Conservation (phyloP, 2,329 filamentous ascomycete species). For the Clonostachys rosea region DNA sequence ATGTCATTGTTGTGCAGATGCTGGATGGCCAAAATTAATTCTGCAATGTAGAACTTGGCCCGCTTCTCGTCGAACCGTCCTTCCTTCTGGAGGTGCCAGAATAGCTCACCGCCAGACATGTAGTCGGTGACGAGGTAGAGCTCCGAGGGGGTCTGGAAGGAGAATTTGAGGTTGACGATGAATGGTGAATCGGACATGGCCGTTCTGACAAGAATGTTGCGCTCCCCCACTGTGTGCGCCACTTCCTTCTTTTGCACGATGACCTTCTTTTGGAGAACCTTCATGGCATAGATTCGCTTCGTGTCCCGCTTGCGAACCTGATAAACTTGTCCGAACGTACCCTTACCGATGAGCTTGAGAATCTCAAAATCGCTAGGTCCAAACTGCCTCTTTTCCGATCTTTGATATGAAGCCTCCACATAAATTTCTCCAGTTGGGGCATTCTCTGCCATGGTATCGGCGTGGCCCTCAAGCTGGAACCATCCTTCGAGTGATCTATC, state of each 20-base stretch:
- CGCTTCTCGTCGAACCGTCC: constrained; percentile 91
- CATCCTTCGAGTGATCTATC: constrained; percentile 75
- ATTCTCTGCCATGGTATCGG: constrained; percentile 66
- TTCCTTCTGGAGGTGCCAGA: constrained; percentile 98
- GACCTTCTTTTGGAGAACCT: constrained; percentile 98
- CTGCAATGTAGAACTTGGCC: constrained; percentile 98
- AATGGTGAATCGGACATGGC: constrained; percentile 95
- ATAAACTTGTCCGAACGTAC: constrained; percentile 97
- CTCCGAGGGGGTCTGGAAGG: constrained; percentile 95
- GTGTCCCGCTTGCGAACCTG: constrained; percentile 98
- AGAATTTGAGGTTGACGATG: constrained; percentile 97
- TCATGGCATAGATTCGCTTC: constrained; percentile 96
- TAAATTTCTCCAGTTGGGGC: constrained; percentile 83
- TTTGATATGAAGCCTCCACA: constrained; percentile 80
- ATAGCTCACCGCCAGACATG: constrained; percentile 97
- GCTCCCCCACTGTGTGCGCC: constrained; percentile 91
- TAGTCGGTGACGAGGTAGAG: constrained; percentile 98
- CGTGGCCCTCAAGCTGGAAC: constrained; percentile 75
- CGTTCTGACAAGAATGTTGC: constrained; percentile 94
- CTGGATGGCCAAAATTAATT: constrained; percentile 90
- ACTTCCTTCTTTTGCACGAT: constrained; percentile 99
- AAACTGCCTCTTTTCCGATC: constrained; percentile 83
- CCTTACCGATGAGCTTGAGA: constrained; percentile 92
- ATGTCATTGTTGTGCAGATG: constrained; percentile 97
- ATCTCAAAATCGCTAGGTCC: constrained; percentile 96